Evolutionary conservation across 1,284 basidiomycete species (phyloP).

Genomic region (Puccinia coronata): DNA sequence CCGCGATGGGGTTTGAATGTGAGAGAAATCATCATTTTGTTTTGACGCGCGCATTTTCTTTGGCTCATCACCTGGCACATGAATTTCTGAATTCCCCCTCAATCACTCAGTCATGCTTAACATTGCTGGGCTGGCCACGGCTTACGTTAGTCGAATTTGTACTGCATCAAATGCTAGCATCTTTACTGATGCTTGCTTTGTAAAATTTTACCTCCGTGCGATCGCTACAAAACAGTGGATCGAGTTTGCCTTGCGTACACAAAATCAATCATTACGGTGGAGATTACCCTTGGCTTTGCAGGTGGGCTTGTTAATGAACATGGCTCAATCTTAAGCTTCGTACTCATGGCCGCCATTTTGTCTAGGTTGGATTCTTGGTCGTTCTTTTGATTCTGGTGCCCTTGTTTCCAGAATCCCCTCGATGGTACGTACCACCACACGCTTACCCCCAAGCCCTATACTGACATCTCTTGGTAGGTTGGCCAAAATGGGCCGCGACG

Average conservation of each 20-base stretch:
- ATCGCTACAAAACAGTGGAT: too few species aligned
- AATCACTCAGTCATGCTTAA: constrained; percentile 49
- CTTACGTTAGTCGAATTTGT: constrained; percentile 47
- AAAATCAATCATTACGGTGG: constrained; percentile 50
- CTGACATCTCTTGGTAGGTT: constrained; percentile 33
- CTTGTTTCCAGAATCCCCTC: constrained; percentile 55
- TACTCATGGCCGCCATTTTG: background rate
- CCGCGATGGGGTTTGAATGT: constrained; percentile 54
- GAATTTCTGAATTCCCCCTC: background rate
- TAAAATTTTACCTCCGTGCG: too few species aligned
- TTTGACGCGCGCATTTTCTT: background rate
- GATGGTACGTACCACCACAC: constrained; percentile 51
- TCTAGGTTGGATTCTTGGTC: constrained; percentile 53
- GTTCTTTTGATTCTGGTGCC: constrained; percentile 52
- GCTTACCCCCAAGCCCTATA: background rate
- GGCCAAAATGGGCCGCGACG: constrained; percentile 54
- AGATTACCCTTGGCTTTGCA: constrained; percentile 51
- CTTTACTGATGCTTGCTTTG: background rate
- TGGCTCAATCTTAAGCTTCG: background rate
- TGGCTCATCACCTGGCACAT: background rate
- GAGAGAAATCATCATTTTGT: background rate
- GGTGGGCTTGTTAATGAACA: constrained; percentile 48
- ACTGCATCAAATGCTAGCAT: background rate
- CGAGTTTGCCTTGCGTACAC: constrained; percentile 50
- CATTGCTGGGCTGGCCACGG: constrained; percentile 54